Base-by-base conservation (phyloP, 805 yeast species). In the Ogataea populi-albae region DNA sequence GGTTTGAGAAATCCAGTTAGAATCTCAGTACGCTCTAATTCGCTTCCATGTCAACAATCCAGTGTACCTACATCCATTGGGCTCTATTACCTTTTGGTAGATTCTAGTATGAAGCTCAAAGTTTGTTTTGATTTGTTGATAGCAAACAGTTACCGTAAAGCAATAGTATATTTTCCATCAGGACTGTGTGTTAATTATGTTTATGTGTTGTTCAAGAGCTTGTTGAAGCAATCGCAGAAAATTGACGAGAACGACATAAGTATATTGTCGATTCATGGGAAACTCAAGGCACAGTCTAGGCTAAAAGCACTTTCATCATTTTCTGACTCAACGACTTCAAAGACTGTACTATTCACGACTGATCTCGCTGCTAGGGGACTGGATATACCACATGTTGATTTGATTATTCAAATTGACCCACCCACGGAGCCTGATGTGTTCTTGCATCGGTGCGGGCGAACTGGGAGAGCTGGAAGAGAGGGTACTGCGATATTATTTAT, bases 331-430 rank as follows among this genome's bases (percentile, higher is more conserved):
- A 52, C 55, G 6, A 60, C 62, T 3, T 58, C 61, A 3, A 80
- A 77, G 45, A 68, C 80, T 7, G 75, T 91, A 0, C 61, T 93
- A 17, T 65, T 93, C 61, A 88, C 98, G 2, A 93, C 98, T 0
- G 98, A 93, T 68, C 96, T 93, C n/a, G 97, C 98, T 1, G 96
- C 98, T 0, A 73, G 98, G 55, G 98, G 98, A 27, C 75, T 93
- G 16, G 98, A 93, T 65, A 81, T 93, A 19, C 95, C 96, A 1
- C 93, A 89, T 35, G 97, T 93, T 7, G 98, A 93, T 53, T 62
- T 89, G 17, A 98, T 91, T 3, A 65, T 93, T n/a, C 98, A 93
- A 56, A 49, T 91, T 17, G 98, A 93, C 46, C 95, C 98, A 2
- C 98, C 98, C 1, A 79, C 87, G 0, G 96, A 89, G 47, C 86